Percentiles rank a stretch among this genome's conserved stretches.
Evolutionary conservation across 495 filamentous ascomycete species (phyloP).

Genomic region (Chaetomium cochliodes): DNA sequence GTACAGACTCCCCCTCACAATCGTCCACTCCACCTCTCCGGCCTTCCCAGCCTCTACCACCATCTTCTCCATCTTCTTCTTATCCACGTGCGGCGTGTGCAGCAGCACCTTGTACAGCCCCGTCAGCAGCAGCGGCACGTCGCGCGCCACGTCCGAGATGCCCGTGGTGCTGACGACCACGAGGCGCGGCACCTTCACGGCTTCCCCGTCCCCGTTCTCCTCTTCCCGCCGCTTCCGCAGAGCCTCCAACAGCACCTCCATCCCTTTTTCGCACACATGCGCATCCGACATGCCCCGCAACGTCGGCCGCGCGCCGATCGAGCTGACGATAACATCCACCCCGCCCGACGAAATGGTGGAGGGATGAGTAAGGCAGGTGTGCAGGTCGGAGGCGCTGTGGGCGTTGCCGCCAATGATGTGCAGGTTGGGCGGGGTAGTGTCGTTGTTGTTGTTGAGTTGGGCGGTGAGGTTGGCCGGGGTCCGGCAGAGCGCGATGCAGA

Average conservation of each 20-base stretch:
- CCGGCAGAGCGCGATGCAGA: conserved; percentile 57
- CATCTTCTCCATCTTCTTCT: conserved; percentile 56
- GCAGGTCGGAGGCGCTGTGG: conserved; percentile 45
- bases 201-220: neutral
- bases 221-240: conserved; percentile 31
- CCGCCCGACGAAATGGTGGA: conserved; percentile 27
- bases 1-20: conserved; percentile 46
- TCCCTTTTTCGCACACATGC: conserved; percentile 55
- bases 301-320: conserved; percentile 45
- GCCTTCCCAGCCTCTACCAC: conserved; percentile 33
- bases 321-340: conserved; percentile 46
- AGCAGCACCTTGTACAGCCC: conserved; percentile 55
- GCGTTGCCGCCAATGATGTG: conserved; percentile 54
- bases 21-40: conserved; percentile 39
- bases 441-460: conserved; percentile 33
- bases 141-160: conserved; percentile 45
- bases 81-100: conserved; percentile 56
- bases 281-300: conserved; percentile 49
- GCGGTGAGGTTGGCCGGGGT: conserved; percentile 59
- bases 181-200: conserved; percentile 42
- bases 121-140: conserved; percentile 51
- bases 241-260: conserved; percentile 47
- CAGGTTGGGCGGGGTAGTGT: conserved; percentile 38
- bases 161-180: conserved; percentile 56
- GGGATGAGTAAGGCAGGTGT: conserved; percentile 33